Percentiles rank a stretch among this genome's conserved stretches.
phyloP scores from a whole-genome alignment of 192 early-diverging fungal species.

The Dissophora ornata region DNA sequence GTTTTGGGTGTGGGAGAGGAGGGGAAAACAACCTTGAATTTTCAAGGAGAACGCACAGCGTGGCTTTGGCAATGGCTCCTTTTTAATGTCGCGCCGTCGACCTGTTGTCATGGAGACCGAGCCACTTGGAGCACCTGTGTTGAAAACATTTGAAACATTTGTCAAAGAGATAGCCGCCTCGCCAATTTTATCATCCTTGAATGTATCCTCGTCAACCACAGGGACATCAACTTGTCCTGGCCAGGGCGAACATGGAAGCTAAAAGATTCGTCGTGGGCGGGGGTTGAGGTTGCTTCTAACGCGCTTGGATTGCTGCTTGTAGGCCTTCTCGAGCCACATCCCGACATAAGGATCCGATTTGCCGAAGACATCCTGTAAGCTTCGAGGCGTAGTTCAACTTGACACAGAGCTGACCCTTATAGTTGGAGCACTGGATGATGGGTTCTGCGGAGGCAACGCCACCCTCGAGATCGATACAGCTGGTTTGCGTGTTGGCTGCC shows the following conservation, averaged over 20 bases:
- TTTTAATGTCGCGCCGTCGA: background rate
- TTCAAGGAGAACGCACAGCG: too few species aligned
- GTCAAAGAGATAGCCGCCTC: conserved; percentile 32
- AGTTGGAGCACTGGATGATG: conserved; percentile 8
- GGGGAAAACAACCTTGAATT: too few species aligned
- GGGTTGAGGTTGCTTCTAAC: conserved; percentile 21
- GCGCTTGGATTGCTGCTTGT: conserved; percentile 40
- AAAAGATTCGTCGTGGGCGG: conserved; percentile 29
- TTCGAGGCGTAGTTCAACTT: conserved; percentile 31
- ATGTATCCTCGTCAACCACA: conserved; percentile 48
- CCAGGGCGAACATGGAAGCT: conserved; percentile 36
- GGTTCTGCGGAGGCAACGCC: too few species aligned
- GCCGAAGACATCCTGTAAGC: conserved; percentile 20
- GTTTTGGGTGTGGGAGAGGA: too few species aligned
- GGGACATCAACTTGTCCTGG: conserved; percentile 50
- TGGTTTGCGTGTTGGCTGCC: too few species aligned
- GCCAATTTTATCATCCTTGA: conserved; percentile 53
- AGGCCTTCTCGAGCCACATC: conserved; percentile 43
- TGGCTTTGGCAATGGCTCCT: background rate
- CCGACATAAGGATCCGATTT: conserved; percentile 32
- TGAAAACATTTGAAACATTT: conserved; percentile 39
- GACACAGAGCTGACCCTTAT: conserved; percentile 33
- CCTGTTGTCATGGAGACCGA: conserved; percentile 46
- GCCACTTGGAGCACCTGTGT: conserved; percentile 35
- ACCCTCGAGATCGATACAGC: too few species aligned